Evolutionary conservation across 1,284 basidiomycete species (phyloP).

Genomic region (Tranzscheliella williamsii): DNA sequence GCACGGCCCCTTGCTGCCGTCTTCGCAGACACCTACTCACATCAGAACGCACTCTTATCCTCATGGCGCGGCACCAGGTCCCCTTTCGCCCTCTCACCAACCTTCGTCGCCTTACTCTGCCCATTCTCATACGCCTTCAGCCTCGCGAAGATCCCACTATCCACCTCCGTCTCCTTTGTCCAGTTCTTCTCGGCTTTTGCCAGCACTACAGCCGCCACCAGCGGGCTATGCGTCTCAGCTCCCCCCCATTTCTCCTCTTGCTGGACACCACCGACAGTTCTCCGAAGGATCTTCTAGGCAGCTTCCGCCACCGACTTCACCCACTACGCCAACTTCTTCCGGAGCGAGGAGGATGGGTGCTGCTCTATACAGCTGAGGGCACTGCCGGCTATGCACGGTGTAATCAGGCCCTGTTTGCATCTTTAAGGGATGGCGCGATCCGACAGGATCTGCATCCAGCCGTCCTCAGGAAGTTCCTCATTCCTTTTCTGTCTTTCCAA

Average conservation of each 20-base stretch:
- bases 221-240: constrained; percentile 8
- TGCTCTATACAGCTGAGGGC: constrained; percentile 26
- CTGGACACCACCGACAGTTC: constrained; percentile 12
- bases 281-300: no score
- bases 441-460: no score
- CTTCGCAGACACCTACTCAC: constrained; percentile 23
- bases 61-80: constrained; percentile 4
- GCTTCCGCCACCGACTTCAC: constrained; percentile 5
- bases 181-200: constrained; percentile 12
- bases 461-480: no score
- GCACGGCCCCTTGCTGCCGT: constrained; percentile 2
- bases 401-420: no score
- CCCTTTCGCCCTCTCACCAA: constrained; percentile 19
- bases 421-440: no score
- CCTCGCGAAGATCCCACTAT: constrained; percentile 15
- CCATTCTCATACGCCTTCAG: constrained; percentile 26
- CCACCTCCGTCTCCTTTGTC: constrained; percentile 25
- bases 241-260: constrained; percentile 13
- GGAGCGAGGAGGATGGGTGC: constrained; percentile 26
- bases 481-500: no score
- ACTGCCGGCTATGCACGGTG: no score
- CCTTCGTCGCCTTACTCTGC: constrained; percentile 21
- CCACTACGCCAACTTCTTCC: constrained; percentile 13
- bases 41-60: constrained; percentile 25
- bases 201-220: constrained; percentile 9